Percentiles rank a stretch among this genome's conserved stretches.
Conservation (phyloP, 192 early-diverging fungal species). For the Umbelopsis isabellina region DNA sequence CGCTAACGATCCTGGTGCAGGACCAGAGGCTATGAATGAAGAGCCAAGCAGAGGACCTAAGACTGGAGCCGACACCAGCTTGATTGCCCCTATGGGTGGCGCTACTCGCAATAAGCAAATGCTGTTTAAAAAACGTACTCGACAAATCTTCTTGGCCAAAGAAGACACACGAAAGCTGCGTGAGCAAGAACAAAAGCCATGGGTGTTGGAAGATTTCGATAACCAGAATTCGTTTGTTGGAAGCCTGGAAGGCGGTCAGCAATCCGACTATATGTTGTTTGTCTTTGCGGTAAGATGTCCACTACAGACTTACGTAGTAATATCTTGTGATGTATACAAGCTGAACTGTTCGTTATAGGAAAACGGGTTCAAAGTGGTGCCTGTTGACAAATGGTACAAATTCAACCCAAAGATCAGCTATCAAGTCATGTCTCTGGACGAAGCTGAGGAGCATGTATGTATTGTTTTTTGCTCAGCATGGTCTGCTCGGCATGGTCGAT, state of each 20-base stretch:
- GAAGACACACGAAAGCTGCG: conserved; percentile 72
- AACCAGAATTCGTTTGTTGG: conserved; percentile 68
- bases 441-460: conserved; percentile 76
- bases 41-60: conserved; percentile 37
- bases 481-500: conserved; percentile 27
- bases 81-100: conserved; percentile 75
- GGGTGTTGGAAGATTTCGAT: conserved; percentile 80
- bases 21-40: conserved; percentile 3
- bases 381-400: conserved; percentile 75
- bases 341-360: conserved; percentile 39
- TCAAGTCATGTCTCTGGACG: conserved; percentile 66
- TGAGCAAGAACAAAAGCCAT: conserved; percentile 75
- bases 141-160: conserved; percentile 75
- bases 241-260: conserved; percentile 71
- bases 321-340: neutral
- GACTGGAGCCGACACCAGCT: conserved; percentile 59
- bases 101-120: conserved; percentile 78
- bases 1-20: neutral
- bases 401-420: conserved; percentile 72
- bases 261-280: conserved; percentile 72
- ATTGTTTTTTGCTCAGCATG: conserved; percentile 18
- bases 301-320: neutral
- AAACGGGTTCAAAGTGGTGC: conserved; percentile 77
- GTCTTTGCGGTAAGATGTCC: conserved; percentile 51
- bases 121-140: conserved; percentile 81